Base-by-base conservation (phyloP, 129 eudicot species). In the Chrysanthemum makinoi region DNA sequence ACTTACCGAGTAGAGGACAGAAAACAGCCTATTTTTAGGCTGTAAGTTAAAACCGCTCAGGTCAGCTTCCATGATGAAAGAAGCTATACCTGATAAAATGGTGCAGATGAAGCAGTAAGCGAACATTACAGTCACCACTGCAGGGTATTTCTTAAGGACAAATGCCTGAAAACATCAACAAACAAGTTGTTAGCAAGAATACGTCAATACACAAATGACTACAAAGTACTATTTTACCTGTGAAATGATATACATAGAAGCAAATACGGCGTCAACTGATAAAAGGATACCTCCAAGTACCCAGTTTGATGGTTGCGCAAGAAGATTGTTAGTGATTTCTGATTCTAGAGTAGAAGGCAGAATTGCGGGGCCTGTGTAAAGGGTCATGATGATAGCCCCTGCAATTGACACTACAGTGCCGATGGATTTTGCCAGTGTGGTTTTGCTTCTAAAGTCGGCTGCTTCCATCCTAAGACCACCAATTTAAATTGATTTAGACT, bases 301-400 rank as follows among this genome's bases (percentile, higher is more conserved):
- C 91, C 86, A 93, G 58, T 83, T 81, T 26, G 89, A 63, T 26
- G 85, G 73, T 72, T 81, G 88, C 10, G 19, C 62, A 1, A 69
- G 74, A 56, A 78, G 84, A 70, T 57, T n/a, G 28, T 71, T 28
- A 0, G 68, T 61, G 46, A 77, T 46, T 20, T 50, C 66, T 33
- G 76, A 24, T 30, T 85, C 6, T 51, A 78, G 69, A 17, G 49
- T 1, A 24, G 65, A 47, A 5, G 68, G 10, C 43, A 87, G 22
- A 68, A 89, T 61, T 35, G 79, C 60, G 46, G 95, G 92, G 62
- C 98, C 98, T 70, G 80, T 69, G 80, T 93, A 93, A 4, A 87
- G 91, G 16, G 96, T 81, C 62, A 83, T 85, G 33, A 85, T 68
- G 55, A 93, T 83, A 3, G 98, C 98, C 69, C 98, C 96, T 60